Percentiles rank a stretch among this genome's conserved stretches.
Conservation (phyloP, 352 stramenopile species). For the Globisporangium yorkense region DNA sequence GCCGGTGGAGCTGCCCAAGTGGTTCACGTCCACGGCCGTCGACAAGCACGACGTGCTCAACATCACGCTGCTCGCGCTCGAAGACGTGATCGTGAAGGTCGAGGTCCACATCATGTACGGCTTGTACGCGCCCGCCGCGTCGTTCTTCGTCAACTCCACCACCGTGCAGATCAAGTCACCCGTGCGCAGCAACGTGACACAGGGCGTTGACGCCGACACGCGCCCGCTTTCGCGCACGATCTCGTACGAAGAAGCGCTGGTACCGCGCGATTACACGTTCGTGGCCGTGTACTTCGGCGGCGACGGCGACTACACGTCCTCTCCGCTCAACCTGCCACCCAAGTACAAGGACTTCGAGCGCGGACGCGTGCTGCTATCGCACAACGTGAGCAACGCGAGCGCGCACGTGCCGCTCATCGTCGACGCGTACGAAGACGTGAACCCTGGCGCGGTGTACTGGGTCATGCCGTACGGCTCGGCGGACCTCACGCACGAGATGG, state of each 20-base stretch:
- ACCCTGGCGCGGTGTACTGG: constrained; percentile 51
- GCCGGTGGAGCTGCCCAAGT: constrained; percentile 86
- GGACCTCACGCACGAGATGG: constrained; percentile 80
- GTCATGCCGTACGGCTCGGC: constrained; percentile 67
- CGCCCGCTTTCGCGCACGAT: constrained; percentile 75
- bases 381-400: constrained; percentile 88
- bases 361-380: constrained; percentile 90
- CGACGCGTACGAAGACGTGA: constrained; percentile 61
- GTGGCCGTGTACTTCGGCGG: constrained; percentile 71
- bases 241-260: constrained; percentile 75
- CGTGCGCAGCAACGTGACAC: constrained; percentile 61
- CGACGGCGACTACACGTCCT: constrained; percentile 58
- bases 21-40: constrained; percentile 87
- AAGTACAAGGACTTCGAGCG: constrained; percentile 91
- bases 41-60: constrained; percentile 94
- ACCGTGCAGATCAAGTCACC: constrained; percentile 77
- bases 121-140: constrained; percentile 74
- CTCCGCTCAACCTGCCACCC: constrained; percentile 93
- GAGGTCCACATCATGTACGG: constrained; percentile 96
- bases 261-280: constrained; percentile 90
- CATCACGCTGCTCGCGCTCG: constrained; percentile 91
- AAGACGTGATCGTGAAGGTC: constrained; percentile 94
- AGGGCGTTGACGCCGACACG: constrained; percentile 51
- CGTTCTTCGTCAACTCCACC: constrained; percentile 92
- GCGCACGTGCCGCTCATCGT: constrained; percentile 63